Base-by-base conservation (phyloP, 1,284 basidiomycete genomes). In the Moniliophthora roreri region DNA sequence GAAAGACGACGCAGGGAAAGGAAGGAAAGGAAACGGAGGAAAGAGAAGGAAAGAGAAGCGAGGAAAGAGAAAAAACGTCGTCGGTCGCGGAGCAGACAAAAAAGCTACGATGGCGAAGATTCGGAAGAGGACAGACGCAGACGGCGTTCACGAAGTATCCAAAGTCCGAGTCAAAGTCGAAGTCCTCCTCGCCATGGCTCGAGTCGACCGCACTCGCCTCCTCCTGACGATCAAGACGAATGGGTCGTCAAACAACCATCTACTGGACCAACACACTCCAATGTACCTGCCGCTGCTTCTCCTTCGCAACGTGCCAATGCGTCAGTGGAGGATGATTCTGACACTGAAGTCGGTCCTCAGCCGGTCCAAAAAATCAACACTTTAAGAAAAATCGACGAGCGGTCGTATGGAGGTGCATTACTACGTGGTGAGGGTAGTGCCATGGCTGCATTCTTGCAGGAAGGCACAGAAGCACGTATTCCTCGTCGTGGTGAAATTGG, bases 401-500 rank as follows among this genome's bases (percentile, higher is more conserved):
- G 89, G 10, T 79, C 85, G 53, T 93, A 93, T 67, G 92, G 93
- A 56, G 82, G 91, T 48, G 87, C 91, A 4, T 80, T 99, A 38
- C 81, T 95, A 7, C 91, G 92, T 1, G 97, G 96, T 52, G 96
- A 99, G 77, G 96, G 95, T 46, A 88, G 87, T 55, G 96, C 96
- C 24, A 98, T 99, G 95, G 94, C 95, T 3, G 90, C 92, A 28
- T 99, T 91, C 79, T 82, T 97, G 46, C 81, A 91, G 66, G 91
- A 95, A 18, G 95, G 93, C 48, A 83, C 85, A n/a, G 80, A 89
- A 52, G 70, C 86, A 50, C 94, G 96, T 65, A 99, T 99, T 64
- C 96, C 96, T 3, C 92, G 96, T 55, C 92, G 97, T 79, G 97
- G 96, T 73, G 96, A 99, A 75, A 98, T 99, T 63, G 97, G 96